phyloP scores from a whole-genome alignment of 2,329 filamentous ascomycete species.

The Pseudohalonectria lignicola region DNA sequence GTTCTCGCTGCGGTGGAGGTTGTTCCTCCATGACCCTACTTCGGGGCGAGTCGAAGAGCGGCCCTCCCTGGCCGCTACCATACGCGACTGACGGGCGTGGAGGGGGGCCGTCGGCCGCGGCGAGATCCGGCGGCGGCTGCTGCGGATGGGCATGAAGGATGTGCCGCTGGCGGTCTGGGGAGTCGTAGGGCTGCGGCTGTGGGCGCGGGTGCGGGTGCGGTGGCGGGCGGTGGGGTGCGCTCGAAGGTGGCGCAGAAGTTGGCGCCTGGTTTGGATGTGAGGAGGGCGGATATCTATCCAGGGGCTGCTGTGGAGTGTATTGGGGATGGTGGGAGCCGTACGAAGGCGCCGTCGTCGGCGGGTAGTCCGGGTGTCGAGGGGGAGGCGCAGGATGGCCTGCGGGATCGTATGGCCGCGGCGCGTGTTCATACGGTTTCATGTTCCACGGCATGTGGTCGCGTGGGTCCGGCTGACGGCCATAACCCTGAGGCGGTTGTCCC shows the following conservation, averaged over 20 bases:
- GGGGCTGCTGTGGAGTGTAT: constrained; percentile 20
- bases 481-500: constrained; percentile 22
- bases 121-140: constrained; percentile 18
- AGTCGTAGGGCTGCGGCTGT: constrained; percentile 31
- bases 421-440: constrained; percentile 21
- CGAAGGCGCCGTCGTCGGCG: constrained; percentile 27
- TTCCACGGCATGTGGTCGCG: constrained; percentile 27
- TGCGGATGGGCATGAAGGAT: constrained; percentile 23
- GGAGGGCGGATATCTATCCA: constrained; percentile 26
- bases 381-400: constrained; percentile 19
- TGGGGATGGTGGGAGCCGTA: constrained; percentile 22
- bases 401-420: constrained; percentile 32
- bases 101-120: constrained; percentile 32
- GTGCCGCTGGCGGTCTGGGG: constrained; percentile 37
- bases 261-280: constrained; percentile 20
- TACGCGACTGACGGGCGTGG: constrained; percentile 41
- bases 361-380: constrained; percentile 37
- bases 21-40: constrained; percentile 37
- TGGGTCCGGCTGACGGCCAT: constrained; percentile 29
- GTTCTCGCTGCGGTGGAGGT: constrained; percentile 38
- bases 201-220: constrained; percentile 15
- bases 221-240: constrained; percentile 6
- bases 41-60: constrained; percentile 30
- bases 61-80: constrained; percentile 20
- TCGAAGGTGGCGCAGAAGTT: no score